Conservation (phyloP, 345 rosid genomes). For the Rhodamnia rubescens region DNA sequence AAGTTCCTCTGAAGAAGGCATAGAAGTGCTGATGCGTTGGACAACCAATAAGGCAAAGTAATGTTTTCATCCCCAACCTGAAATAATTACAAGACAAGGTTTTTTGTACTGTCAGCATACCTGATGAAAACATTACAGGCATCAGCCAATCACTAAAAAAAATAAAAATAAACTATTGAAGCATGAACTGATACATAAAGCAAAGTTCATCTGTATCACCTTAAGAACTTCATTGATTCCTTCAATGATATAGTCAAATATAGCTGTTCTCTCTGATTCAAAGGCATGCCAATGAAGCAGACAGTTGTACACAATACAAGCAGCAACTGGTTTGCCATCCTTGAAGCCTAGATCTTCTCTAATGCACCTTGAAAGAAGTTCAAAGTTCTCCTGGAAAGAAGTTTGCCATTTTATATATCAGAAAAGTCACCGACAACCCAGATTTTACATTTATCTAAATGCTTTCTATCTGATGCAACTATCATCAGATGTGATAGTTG, state of each 20-base stretch:
- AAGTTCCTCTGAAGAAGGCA: slow-evolving; percentile 91
- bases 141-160: background rate
- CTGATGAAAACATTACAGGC: background rate
- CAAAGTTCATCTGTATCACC: slow-evolving; percentile 23
- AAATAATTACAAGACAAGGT: slow-evolving; percentile 8
- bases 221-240: slow-evolving; percentile 77
- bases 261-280: slow-evolving; percentile 81
- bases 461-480: background rate
- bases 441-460: background rate
- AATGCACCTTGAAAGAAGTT: slow-evolving; percentile 75
- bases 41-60: slow-evolving; percentile 85
- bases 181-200: background rate
- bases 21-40: slow-evolving; percentile 89
- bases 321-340: slow-evolving; percentile 82
- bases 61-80: slow-evolving; percentile 71
- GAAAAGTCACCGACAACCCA: background rate
- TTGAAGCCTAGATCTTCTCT: slow-evolving; percentile 74
- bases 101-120: background rate
- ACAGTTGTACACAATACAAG: slow-evolving; percentile 79
- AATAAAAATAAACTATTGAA: background rate
- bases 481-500: background rate
- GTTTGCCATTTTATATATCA: background rate
- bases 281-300: slow-evolving; percentile 93
- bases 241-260: slow-evolving; percentile 83
- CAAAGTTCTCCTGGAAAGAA: slow-evolving; percentile 68